Evolutionary conservation across 805 yeast species (phyloP).

Genomic region (Myxozyma sirexii): DNA sequence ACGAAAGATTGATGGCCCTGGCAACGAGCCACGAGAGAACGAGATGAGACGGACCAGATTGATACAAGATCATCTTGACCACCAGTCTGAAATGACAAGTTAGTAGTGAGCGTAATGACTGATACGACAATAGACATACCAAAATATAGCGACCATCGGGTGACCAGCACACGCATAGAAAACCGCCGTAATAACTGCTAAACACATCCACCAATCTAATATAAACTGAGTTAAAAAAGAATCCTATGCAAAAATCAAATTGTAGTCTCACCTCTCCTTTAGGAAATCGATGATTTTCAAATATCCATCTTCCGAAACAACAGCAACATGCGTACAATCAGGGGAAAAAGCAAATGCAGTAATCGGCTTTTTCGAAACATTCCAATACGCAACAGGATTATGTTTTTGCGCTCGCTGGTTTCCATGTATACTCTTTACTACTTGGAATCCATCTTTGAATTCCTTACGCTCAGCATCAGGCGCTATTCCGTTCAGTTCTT

Average conservation of each 20-base stretch:
- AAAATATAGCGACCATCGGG: constrained; percentile 53
- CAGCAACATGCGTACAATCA: constrained; percentile 47
- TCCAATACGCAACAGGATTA: constrained; percentile 64
- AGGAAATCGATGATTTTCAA: constrained; percentile 58
- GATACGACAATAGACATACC: constrained; percentile 3
- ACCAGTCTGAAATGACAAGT: constrained; percentile 44
- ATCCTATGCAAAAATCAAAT: too few relatives aligned
- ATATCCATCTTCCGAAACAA: constrained; percentile 69
- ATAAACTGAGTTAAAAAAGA: not conserved
- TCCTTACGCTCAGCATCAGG: constrained; percentile 13
- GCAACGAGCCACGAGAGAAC: constrained; percentile 44
- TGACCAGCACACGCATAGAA: constrained; percentile 55
- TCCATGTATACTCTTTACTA: constrained; percentile 23
- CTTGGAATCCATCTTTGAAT: constrained; percentile 29
- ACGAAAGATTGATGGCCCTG: constrained; percentile 61
- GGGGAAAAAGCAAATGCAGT: constrained; percentile 54
- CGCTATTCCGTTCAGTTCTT: constrained; percentile 14
- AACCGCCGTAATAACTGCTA: constrained; percentile 69
- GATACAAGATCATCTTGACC: constrained; percentile 58
- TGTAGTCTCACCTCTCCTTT: constrained; percentile 40
- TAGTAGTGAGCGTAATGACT: not conserved
- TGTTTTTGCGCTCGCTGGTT: constrained; percentile 30
- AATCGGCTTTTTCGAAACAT: constrained; percentile 60
- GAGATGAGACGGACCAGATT: constrained; percentile 46
- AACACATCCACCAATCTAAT: constrained; percentile 52